Percentiles rank a stretch among this genome's conserved stretches.
These are phyloP conservation scores for Fraxinus cuspidata DNA, from an alignment of 257 asterid genomes.

Conservation along the genomic window DNA sequence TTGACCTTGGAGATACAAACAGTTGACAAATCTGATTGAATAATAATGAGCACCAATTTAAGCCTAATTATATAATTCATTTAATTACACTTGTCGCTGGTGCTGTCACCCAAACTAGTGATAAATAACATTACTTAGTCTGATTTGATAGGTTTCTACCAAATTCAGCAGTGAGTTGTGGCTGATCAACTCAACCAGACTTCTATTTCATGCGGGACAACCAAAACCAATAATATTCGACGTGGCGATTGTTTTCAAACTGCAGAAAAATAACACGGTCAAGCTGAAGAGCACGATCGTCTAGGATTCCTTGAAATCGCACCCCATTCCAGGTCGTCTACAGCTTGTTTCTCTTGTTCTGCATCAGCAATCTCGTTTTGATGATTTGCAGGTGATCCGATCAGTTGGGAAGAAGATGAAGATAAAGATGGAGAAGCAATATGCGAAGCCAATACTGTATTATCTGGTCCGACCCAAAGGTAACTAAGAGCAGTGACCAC, in stretches of 20 bases:
- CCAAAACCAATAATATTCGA: neutral
- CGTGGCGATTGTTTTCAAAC: neutral
- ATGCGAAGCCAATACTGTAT: slow-evolving; percentile 14
- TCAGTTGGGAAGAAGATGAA: neutral
- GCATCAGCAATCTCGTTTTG: neutral
- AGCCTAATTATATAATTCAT: too few species aligned
- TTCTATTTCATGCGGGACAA: neutral
- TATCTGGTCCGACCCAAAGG: slow-evolving; percentile 34
- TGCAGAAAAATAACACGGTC: slow-evolving; percentile 3
- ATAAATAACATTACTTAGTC: neutral
- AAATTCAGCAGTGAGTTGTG: neutral
- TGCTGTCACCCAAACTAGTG: too few species aligned
- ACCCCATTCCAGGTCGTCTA: slow-evolving; percentile 59
- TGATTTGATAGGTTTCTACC: neutral
- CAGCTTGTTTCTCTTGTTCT: slow-evolving; percentile 44
- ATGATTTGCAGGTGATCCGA: neutral
- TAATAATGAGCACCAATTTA: too few species aligned
- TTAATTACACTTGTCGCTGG: too few species aligned
- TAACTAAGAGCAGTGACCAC: slow-evolving; percentile 49
- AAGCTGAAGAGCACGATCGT: slow-evolving; percentile 29
- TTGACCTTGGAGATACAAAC: neutral
- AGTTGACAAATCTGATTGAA: neutral
- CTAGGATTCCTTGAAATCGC: slow-evolving; percentile 36
- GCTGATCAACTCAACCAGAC: neutral
- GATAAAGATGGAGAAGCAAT: neutral